Evolutionary conservation across 495 filamentous ascomycete species (phyloP).

Genomic region (Pseudomonodictys pantanalensis): DNA sequence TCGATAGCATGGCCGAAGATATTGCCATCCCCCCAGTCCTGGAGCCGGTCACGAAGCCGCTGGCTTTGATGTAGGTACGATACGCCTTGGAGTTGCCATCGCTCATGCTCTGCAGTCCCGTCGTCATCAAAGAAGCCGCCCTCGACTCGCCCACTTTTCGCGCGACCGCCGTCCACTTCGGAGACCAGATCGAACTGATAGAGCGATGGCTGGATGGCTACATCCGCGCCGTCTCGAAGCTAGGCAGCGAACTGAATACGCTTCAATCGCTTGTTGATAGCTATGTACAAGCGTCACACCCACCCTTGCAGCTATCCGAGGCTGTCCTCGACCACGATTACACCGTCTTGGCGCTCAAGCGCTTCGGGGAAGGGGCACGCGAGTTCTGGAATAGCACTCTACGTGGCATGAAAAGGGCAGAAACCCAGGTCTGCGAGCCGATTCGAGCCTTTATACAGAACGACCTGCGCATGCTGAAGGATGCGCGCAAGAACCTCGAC

Average conservation of each 20-base stretch:
- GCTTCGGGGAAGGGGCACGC: constrained; percentile 76
- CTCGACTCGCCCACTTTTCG: constrained; percentile 96
- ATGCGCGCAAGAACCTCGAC: constrained; percentile 70
- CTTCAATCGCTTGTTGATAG: constrained; percentile 68
- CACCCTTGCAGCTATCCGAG: constrained; percentile 70
- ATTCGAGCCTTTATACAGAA: constrained; percentile 69
- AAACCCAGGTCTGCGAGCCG: constrained; percentile 73
- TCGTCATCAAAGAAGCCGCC: constrained; percentile 86
- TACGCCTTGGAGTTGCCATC: neutral
- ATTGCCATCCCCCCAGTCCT: constrained; percentile 16
- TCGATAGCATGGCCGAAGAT: constrained; percentile 27
- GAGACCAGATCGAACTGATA: constrained; percentile 85
- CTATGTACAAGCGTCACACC: constrained; percentile 69
- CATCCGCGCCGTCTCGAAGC: constrained; percentile 70
- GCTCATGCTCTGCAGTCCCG: constrained; percentile 56
- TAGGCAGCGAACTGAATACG: constrained; percentile 67
- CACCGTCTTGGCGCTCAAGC: constrained; percentile 78
- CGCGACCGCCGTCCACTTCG: constrained; percentile 80
- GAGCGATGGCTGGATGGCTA: constrained; percentile 94
- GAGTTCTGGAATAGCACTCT: constrained; percentile 84
- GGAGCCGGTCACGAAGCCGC: constrained; percentile 25
- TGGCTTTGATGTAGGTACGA: constrained; percentile 33
- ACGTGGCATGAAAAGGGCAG: constrained; percentile 67
- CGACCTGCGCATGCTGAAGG: constrained; percentile 71
- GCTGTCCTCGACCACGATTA: constrained; percentile 92